These are phyloP conservation scores for Ascochyta fabae DNA, from an alignment of 2,329 filamentous ascomycete species.

Conservation along the genomic window DNA sequence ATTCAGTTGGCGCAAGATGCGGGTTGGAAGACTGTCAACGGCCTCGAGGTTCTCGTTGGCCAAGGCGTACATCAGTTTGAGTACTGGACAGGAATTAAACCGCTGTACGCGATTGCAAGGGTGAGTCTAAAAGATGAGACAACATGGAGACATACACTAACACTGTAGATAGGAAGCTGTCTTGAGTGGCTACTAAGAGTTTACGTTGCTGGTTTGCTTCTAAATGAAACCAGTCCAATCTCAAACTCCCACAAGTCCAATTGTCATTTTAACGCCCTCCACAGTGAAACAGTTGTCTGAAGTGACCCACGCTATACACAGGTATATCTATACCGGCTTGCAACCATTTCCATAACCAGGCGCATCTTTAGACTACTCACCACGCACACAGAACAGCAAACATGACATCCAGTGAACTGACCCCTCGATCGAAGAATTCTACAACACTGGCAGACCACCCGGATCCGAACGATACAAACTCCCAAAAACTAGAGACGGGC, in stretches of 20 bases:
- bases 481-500: not conserved
- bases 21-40: slow-evolving; percentile 84
- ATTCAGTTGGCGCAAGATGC: slow-evolving; percentile 82
- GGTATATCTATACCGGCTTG: not conserved
- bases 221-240: not conserved
- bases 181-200: slow-evolving; percentile 18
- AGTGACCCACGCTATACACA: not conserved
- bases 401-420: too few relatives aligned
- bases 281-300: not conserved
- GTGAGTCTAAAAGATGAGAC: slow-evolving; percentile 45
- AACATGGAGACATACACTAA: slow-evolving; percentile 5
- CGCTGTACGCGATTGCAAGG: slow-evolving; percentile 73
- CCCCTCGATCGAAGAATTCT: not conserved
- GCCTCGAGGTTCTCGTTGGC: slow-evolving; percentile 85
- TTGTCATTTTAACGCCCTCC: not conserved
- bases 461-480: not conserved
- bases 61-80: slow-evolving; percentile 88
- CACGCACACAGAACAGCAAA: not conserved
- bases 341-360: not conserved
- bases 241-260: not conserved
- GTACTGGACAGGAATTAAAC: slow-evolving; percentile 82
- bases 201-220: not conserved
- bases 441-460: not conserved
- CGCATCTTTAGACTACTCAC: not conserved
- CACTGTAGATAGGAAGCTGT: slow-evolving; percentile 25